phyloP scores from a whole-genome alignment of 2,329 filamentous ascomycete species.

The Diaporthe destruens region DNA sequence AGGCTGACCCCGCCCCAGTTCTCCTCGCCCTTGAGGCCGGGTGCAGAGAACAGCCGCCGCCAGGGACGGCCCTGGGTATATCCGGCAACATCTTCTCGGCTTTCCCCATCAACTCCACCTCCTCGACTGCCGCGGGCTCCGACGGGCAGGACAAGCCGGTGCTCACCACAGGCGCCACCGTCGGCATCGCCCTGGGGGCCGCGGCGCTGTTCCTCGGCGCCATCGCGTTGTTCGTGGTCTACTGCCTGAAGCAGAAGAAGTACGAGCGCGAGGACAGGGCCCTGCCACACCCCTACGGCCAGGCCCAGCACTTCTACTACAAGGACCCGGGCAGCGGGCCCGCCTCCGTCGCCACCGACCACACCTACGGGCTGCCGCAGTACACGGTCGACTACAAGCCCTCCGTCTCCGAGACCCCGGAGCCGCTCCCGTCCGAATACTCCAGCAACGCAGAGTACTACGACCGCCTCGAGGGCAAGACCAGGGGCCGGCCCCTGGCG shows the following conservation, averaged over 20 bases:
- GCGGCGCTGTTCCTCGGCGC: conserved; percentile 58
- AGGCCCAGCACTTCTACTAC: conserved; percentile 30
- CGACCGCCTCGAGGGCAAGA: conserved; percentile 52
- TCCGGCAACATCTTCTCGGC: conserved; percentile 58
- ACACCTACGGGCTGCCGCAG: conserved; percentile 37
- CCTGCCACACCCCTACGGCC: not conserved
- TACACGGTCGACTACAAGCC: conserved; percentile 52
- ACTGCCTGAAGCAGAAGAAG: conserved; percentile 60
- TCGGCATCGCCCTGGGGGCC: conserved; percentile 64
- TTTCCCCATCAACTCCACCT: conserved; percentile 52
- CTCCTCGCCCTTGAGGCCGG: conserved; percentile 61
- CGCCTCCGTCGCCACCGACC: conserved; percentile 45
- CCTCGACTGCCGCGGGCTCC: conserved; percentile 43
- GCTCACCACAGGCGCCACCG: conserved; percentile 63
- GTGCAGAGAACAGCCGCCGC: conserved; percentile 58
- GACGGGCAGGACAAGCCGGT: conserved; percentile 39
- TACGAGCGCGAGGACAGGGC: conserved; percentile 49
- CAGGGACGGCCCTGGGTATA: conserved; percentile 55
- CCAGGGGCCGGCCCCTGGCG: conserved; percentile 25
- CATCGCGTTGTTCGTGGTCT: conserved; percentile 59
- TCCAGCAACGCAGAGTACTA: conserved; percentile 56
- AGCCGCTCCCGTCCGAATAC: conserved; percentile 41
- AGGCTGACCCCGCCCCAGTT: conserved; percentile 52
- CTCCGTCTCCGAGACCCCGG: conserved; percentile 15
- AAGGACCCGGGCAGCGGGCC: conserved; percentile 42